A percentile compares a stretch with the other conserved stretches of the same genome.
Evolutionary conservation across 2,329 filamentous ascomycete species (phyloP).

Genomic region (Pestalotiopsis fici): DNA sequence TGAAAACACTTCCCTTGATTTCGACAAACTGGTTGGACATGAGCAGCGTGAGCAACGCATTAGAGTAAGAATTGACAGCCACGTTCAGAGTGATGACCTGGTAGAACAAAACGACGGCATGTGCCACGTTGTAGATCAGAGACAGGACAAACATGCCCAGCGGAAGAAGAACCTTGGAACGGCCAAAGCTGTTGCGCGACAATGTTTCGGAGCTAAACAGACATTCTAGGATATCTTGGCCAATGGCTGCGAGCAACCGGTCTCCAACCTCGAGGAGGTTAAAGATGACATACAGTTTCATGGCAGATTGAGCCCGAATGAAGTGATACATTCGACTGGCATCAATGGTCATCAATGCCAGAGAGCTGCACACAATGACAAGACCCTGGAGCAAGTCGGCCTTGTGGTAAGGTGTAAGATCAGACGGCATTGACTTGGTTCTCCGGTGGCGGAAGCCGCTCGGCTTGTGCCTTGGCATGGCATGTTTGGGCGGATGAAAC

Average conservation of each 20-base stretch:
- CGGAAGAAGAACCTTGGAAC: conserved; percentile 86
- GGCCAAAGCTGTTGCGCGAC: conserved; percentile 81
- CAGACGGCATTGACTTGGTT: conserved; percentile 82
- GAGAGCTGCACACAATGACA: conserved; percentile 83
- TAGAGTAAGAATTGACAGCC: conserved; percentile 97
- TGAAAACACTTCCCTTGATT: conserved; percentile 98
- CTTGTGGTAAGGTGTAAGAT: conserved; percentile 85
- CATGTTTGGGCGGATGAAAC: conserved; percentile 33
- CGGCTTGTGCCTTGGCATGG: conserved; percentile 22
- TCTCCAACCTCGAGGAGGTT: conserved; percentile 95
- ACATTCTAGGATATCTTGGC: conserved; percentile 95
- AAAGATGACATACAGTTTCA: conserved; percentile 98
- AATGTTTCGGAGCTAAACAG: conserved; percentile 92
- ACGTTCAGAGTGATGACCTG: conserved; percentile 98
- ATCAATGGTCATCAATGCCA: conserved; percentile 86
- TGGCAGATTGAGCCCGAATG: conserved; percentile 92
- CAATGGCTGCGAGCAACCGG: conserved; percentile 84
- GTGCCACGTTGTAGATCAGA: conserved; percentile 82
- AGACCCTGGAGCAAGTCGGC: conserved; percentile 91
- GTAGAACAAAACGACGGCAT: conserved; percentile 89
- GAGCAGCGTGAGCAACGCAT: conserved; percentile 86
- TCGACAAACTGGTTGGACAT: conserved; percentile 99
- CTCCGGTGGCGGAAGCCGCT: conserved; percentile 64
- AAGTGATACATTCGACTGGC: conserved; percentile 98
- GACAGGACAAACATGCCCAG: conserved; percentile 90